Conservation (phyloP, 2,329 filamentous ascomycete genomes). For the Xylaria sp. region DNA sequence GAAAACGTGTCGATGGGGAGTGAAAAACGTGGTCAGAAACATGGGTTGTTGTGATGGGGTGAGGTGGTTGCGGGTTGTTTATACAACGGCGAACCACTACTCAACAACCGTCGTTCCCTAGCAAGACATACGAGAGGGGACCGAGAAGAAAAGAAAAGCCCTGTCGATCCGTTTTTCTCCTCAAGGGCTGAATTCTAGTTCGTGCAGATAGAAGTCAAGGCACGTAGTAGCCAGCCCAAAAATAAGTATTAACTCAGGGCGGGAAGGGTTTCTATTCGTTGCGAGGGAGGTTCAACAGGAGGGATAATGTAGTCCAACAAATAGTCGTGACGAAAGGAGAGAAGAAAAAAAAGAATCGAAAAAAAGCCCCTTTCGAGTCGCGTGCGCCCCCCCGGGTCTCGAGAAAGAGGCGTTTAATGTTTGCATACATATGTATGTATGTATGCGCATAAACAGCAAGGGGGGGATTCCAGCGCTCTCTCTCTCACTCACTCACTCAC, state of each 20-base stretch:
- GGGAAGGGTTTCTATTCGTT: no score
- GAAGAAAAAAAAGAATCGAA: conserved; percentile 29
- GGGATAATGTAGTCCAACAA: background rate
- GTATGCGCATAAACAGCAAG: conserved; percentile 31
- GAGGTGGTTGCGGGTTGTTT: conserved; percentile 23
- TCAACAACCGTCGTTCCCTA: conserved; percentile 14
- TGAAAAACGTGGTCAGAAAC: conserved; percentile 17
- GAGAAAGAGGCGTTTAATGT: conserved; percentile 22
- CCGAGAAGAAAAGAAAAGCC: conserved; percentile 7
- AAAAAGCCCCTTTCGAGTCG: conserved; percentile 18
- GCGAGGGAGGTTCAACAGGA: no score
- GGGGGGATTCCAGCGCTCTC: conserved; percentile 25
- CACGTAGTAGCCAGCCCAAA: no score
- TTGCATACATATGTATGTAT: conserved; percentile 26
- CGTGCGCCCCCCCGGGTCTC: conserved; percentile 10
- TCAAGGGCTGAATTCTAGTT: conserved; percentile 21
- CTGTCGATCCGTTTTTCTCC: conserved; percentile 12
- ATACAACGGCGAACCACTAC: conserved; percentile 19
- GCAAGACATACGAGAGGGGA: conserved; percentile 19
- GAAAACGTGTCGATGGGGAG: conserved; percentile 20
- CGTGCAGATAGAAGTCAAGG: background rate
- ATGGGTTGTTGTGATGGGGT: conserved; percentile 26
- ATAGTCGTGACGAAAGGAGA: conserved; percentile 19
- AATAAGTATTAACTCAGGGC: no score
- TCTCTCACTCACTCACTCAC: background rate